Conservation (phyloP, 371 early-diverging fungal genomes). For the Basidiobolus meristosporus region DNA sequence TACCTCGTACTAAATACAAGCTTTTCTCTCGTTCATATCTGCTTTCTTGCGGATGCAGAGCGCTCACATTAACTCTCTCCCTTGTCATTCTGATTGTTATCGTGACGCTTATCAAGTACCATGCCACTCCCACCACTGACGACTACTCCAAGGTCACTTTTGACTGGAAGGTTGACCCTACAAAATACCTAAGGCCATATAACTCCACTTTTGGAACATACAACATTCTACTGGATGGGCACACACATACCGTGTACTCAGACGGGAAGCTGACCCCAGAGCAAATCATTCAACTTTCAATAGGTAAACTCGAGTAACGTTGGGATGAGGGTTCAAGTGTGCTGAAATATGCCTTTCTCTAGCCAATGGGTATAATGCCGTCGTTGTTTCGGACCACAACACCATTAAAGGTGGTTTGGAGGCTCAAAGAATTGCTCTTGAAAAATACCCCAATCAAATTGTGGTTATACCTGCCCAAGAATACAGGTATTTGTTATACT, state of each 20-base stretch:
- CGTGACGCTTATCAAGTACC: no score
- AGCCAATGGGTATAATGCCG: constrained; percentile 60
- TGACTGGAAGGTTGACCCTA: no score
- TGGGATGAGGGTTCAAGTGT: constrained; percentile 1
- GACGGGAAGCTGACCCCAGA: constrained; percentile 44
- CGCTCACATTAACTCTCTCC: no score
- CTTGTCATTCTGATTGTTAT: no score
- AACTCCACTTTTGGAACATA: no score
- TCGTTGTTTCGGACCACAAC: constrained; percentile 59
- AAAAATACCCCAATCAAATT: constrained; percentile 26
- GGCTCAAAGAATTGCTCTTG: constrained; percentile 30
- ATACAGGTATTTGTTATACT: constrained; percentile 17
- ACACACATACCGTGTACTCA: constrained; percentile 42
- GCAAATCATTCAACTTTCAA: constrained; percentile 39
- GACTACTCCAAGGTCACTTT: no score
- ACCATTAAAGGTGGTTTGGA: constrained; percentile 39
- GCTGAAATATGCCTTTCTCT: no score
- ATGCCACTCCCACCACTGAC: no score
- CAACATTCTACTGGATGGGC: constrained; percentile 49
- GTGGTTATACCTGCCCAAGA: constrained; percentile 56
- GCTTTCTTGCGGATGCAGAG: no score
- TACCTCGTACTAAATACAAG: no score
- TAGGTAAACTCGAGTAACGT: constrained; percentile 14
- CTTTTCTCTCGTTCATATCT: no score
- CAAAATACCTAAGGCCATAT: no score